phyloP scores from a whole-genome alignment of 768 basidiomycete species.

The Leccinum subtestaceum region DNA sequence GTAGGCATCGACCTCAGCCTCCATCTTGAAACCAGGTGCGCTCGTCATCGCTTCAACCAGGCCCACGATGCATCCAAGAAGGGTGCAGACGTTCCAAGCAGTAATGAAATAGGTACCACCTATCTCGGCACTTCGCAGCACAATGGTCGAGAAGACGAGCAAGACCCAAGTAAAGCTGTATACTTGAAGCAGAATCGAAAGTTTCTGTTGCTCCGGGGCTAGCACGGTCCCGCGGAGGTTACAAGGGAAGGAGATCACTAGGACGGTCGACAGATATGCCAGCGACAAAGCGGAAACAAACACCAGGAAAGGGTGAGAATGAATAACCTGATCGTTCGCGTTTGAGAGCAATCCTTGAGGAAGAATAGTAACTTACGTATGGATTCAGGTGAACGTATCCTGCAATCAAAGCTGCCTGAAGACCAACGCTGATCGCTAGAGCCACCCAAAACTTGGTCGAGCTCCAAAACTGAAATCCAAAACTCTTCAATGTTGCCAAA shows the following conservation, averaged over 20 bases:
- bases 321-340: constrained; percentile 47
- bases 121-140: constrained; percentile 40
- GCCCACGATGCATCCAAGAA: constrained; percentile 40
- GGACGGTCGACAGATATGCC: constrained; percentile 46
- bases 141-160: constrained; percentile 49
- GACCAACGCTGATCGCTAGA: constrained; percentile 41
- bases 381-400: constrained; percentile 58
- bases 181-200: constrained; percentile 48
- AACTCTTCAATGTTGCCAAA: constrained; percentile 26
- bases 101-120: constrained; percentile 59
- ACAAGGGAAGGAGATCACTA: constrained; percentile 39
- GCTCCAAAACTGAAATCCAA: constrained; percentile 38
- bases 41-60: constrained; percentile 35
- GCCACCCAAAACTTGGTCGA: constrained; percentile 66
- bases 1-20: constrained; percentile 6
- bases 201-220: constrained; percentile 45
- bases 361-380: constrained; percentile 43
- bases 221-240: constrained; percentile 21
- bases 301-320: constrained; percentile 55
- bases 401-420: constrained; percentile 48
- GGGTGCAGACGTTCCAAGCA: constrained; percentile 48
- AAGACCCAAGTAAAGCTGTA: constrained; percentile 60
- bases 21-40: constrained; percentile 12
- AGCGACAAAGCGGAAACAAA: constrained; percentile 47
- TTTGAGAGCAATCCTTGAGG: neutral